A percentile compares a stretch with the other conserved stretches of the same genome.
phyloP scores from a whole-genome alignment of 441 rosid genomes.

The Corymbia calophylla region DNA sequence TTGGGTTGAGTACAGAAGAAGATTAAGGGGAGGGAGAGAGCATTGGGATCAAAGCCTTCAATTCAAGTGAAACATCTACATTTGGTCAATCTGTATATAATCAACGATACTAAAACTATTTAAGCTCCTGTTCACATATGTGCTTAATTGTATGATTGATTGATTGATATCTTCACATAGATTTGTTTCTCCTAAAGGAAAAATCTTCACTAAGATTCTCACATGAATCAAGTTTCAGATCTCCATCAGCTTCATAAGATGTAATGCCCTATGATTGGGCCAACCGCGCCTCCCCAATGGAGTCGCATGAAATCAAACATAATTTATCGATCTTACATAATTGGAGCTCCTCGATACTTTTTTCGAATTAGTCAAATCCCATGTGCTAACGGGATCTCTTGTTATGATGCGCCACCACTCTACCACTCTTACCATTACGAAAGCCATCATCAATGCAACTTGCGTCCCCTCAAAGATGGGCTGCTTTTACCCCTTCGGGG shows the following conservation, averaged over 20 bases:
- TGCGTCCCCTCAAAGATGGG: neutral
- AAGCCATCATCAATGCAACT: neutral
- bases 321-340: neutral
- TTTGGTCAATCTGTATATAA: fast-evolving
- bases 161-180: neutral
- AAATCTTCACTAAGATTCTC: fast-evolving
- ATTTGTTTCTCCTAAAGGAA: neutral
- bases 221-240: neutral
- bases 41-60: neutral
- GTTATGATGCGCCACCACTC: fast-evolving
- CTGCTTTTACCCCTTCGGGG: neutral
- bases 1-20: neutral
- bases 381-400: neutral
- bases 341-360: neutral
- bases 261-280: fast-evolving
- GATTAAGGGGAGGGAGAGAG: too few species aligned
- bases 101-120: fast-evolving
- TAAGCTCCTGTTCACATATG: fast-evolving
- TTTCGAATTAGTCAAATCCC: neutral
- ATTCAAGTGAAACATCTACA: neutral
- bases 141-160: neutral
- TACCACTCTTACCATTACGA: neutral
- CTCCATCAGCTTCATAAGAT: neutral
- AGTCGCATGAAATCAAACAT: fast-evolving
- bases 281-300: neutral